Base-by-base conservation (phyloP, 352 stramenopile species). In the Phytophthora tubulina region DNA sequence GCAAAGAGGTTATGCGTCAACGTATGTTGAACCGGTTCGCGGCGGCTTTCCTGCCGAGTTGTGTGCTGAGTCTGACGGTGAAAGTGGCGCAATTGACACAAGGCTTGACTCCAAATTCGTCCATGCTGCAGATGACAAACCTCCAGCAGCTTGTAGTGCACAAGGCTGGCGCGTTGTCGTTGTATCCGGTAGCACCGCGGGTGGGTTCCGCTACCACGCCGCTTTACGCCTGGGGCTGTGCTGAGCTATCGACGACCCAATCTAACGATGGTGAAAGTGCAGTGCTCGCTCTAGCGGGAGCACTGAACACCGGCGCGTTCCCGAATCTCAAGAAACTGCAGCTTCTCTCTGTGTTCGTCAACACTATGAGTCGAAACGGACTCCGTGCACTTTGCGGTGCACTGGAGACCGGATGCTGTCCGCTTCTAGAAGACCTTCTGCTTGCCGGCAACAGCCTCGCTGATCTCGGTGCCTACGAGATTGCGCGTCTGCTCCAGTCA, bases 301-400 rank as follows among this genome's bases (percentile, higher is more conserved):
- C 75, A 2, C 53, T 94, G 5, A 66, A 55, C 41, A 52, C 54
- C 13, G 84, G 84, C 6, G 60, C 70, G 8, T 85, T 86, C 17
- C 66, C 71, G 4, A 76, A 50, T 17, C 74, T 93, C 41, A 78
- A 81, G 49, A 76, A 82, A n/a, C 70, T 94, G 36, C 83, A 89
- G 51, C 78, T 93, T 45, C 74, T 88, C n/a, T 91, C 85, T 27
- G 74, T 91, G 41, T 92, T 94, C 49, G 86, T 83, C 21, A 90
- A 92, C 72, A 94, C 86, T 39, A 82, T 67, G 39, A 78, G 72
- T 17, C 70, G 76, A 45, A 91, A 94, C 45, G 83, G 64, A 3
- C 63, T 90, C 0, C 62, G 60, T 6, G 49, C 75, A 4, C 67
- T 93, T 6, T 90, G 80, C 31, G 44, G 67, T 27, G 80, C 83